Percentiles rank a stretch among this genome's conserved stretches.
Conservation (phyloP, 768 basidiomycete species). For the Chalciporus pseudorubinellus region DNA sequence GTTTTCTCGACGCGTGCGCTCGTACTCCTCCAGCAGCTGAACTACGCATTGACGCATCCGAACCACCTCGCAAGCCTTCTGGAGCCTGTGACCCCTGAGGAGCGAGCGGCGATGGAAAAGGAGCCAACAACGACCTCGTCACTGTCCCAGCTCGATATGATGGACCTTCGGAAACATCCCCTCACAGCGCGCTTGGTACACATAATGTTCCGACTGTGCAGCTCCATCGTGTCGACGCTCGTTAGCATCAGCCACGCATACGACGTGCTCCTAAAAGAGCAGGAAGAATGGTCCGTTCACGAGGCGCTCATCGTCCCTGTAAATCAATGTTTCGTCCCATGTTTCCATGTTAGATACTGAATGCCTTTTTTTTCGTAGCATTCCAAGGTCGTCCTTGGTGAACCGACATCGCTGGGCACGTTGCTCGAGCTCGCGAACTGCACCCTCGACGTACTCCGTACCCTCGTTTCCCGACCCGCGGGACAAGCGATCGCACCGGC, state of each 20-base stretch:
- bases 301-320: constrained; percentile 75
- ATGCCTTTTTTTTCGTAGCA: constrained; percentile 46
- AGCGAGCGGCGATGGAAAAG: constrained; percentile 66
- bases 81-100: constrained; percentile 77
- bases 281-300: constrained; percentile 69
- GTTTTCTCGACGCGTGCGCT: constrained; percentile 69
- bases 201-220: constrained; percentile 65
- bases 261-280: constrained; percentile 56
- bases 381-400: constrained; percentile 78
- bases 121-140: constrained; percentile 39
- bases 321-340: neutral
- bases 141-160: constrained; percentile 40
- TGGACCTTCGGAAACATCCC: constrained; percentile 68
- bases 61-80: constrained; percentile 80
- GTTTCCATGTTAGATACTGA: too few species aligned
- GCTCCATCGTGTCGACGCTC: constrained; percentile 67
- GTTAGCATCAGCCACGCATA: constrained; percentile 71
- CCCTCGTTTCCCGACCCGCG: constrained; percentile 60
- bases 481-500: constrained; percentile 49
- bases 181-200: constrained; percentile 70
- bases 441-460: constrained; percentile 68
- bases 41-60: constrained; percentile 88
- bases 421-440: constrained; percentile 81
- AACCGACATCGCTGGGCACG: constrained; percentile 83
- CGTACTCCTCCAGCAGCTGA: constrained; percentile 79